A percentile compares a stretch with the other conserved stretches of the same genome.
These are phyloP conservation scores for Tolypocladium sp. DNA, from an alignment of 2,329 filamentous ascomycete genomes.

Conservation along the genomic window DNA sequence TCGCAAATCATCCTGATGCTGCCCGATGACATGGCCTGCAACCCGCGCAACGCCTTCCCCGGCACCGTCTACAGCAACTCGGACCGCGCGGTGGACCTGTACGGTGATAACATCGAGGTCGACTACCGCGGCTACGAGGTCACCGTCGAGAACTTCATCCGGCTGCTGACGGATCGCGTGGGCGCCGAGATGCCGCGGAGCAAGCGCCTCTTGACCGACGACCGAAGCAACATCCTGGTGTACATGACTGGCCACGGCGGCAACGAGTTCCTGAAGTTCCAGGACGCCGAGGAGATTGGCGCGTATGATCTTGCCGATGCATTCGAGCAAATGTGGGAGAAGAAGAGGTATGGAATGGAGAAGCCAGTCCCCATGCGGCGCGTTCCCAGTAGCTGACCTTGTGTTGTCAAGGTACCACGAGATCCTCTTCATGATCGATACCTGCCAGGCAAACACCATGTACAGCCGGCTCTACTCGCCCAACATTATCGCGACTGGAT, in stretches of 20 bases:
- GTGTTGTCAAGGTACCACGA: conserved; percentile 66
- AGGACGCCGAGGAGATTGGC: conserved; percentile 95
- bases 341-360: conserved; percentile 64
- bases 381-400: neutral
- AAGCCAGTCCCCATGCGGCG: neutral
- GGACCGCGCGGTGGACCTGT: conserved; percentile 88
- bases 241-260: conserved; percentile 99
- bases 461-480: conserved; percentile 97
- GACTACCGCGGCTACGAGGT: conserved; percentile 98
- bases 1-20: conserved; percentile 99
- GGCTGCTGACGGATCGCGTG: conserved; percentile 86
- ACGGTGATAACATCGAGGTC: conserved; percentile 98
- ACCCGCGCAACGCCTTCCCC: conserved; percentile 94
- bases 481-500: conserved; percentile 97
- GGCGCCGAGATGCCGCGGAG: conserved; percentile 91
- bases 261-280: conserved; percentile 97
- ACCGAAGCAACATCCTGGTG: conserved; percentile 91
- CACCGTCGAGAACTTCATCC: conserved; percentile 97
- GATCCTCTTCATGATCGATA: conserved; percentile 99
- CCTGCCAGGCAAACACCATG: conserved; percentile 98
- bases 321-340: conserved; percentile 99
- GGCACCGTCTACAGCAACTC: conserved; percentile 98
- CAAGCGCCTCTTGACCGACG: conserved; percentile 88
- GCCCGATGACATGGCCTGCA: conserved; percentile 99
- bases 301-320: conserved; percentile 94